Evolutionary conservation across 257 asterid species (phyloP).

Genomic region (Fraxinus cuspidata): DNA sequence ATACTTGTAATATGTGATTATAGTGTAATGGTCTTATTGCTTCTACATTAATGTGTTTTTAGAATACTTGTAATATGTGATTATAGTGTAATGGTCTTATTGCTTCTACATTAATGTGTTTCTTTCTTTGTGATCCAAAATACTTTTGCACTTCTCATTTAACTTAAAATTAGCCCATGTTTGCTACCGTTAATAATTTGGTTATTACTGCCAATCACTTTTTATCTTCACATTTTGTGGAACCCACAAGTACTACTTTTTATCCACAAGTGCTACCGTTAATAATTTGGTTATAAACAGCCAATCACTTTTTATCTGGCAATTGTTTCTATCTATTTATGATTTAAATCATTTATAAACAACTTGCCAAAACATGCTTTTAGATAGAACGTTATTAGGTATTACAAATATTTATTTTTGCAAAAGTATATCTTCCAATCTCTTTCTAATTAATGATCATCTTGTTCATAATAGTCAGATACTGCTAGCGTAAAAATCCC

Average conservation of each 20-base stretch:
- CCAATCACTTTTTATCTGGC: too few relatives aligned
- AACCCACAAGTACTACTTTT: too few relatives aligned
- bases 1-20: neutral
- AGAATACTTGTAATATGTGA: neutral
- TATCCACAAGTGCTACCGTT: too few relatives aligned
- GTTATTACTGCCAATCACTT: too few relatives aligned
- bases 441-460: constrained; percentile 21
- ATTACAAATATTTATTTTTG: neutral
- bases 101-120: neutral
- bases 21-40: neutral
- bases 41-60: neutral
- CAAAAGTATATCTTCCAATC: neutral
- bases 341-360: too few relatives aligned
- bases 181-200: too few relatives aligned
- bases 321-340: too few relatives aligned
- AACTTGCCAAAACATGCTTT: too few relatives aligned
- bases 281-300: too few relatives aligned
- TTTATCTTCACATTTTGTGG: too few relatives aligned
- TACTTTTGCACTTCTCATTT: neutral
- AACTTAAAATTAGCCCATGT: neutral
- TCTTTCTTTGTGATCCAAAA: neutral
- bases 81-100: neutral
- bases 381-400: neutral
- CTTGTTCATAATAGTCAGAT: constrained; percentile 64
- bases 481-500: constrained; percentile 83